A percentile compares a stretch with the other conserved stretches of the same genome.
phyloP scores from a whole-genome alignment of 257 asterid genomes.

The Solanum arcanum region DNA sequence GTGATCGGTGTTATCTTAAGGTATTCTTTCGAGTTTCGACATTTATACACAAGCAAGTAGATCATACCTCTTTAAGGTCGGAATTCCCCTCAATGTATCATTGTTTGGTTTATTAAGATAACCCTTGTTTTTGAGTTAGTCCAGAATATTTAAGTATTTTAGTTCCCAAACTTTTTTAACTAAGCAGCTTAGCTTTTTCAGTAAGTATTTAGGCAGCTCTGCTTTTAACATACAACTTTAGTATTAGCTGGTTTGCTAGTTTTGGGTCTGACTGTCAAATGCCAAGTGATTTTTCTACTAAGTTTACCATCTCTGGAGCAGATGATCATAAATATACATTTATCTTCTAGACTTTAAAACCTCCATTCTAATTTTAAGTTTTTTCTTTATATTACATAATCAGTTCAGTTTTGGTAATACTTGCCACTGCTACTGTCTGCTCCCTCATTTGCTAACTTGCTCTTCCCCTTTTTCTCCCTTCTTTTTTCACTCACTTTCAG shows the following conservation, averaged over 20 bases:
- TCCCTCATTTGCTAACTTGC: background rate
- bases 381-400: background rate
- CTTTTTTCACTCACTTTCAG: conserved; percentile 3
- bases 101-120: background rate
- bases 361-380: background rate
- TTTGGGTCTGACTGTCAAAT: background rate
- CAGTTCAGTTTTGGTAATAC: background rate
- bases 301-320: background rate
- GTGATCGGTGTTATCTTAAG: conserved; percentile 79
- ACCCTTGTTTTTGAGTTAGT: background rate
- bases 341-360: background rate
- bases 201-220: background rate
- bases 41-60: background rate
- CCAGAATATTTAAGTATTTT: background rate
- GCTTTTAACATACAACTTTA: background rate
- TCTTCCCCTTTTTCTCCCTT: background rate
- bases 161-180: background rate
- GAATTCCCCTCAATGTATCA: background rate
- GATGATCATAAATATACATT: background rate
- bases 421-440: background rate
- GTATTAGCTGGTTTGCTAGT: background rate
- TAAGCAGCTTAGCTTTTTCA: background rate
- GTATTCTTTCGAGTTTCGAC: conserved; percentile 20
- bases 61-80: background rate
- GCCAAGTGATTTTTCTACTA: background rate